Base-by-base conservation (phyloP, 1,284 basidiomycete species). In the Rhizoctonia solani region DNA sequence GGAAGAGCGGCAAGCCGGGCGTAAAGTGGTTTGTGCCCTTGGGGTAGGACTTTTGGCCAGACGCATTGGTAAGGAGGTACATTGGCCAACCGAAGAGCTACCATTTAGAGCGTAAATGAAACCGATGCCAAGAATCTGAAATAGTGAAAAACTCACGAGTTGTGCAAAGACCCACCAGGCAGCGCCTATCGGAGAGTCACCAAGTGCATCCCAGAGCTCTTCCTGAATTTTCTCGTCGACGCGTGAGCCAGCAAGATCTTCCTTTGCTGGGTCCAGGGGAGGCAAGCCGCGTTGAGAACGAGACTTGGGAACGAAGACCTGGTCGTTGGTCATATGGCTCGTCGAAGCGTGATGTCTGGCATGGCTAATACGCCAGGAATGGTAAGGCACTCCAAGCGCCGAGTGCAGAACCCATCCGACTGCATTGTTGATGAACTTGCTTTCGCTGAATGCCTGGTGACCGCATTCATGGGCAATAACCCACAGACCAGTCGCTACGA, bases 361-460 rank as follows among this genome's bases (percentile, higher is more conserved):
- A 78, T 99, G 96, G 3, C 90, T 92, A 77, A 99, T 95, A 71
- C 95, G 86, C 97, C 97, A 99, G 23, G 94, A 93, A 77, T 99
- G 95, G 81, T 95, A 99, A 9, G 97, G 96, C 14, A 99, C 96
- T 63, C 97, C 89, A 55, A 99, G 86, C 68, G 85, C 86, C 47
- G 95, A 97, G 79, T 99, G 97, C 41, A 98, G 82, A 69, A 98
- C 76, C 92, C 93, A 98, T 32, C 96, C 96, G 71, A 96, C 92
- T 37, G 86, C 78, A 83, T 98, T 95, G 83, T 99, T 99, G 78
- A 98, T 83, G 30, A 82, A 77, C 82, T 98, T 99, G 72, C 90
- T 95, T 71, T 95, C 88, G n/a, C 94, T 97, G 82, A 93, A 99
- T 0, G 92, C 92, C 79, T 98, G 96, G 79, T 99, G 97, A 52